Conservation (phyloP, 441 rosid genomes). For the Arabidopsis hybrid region DNA sequence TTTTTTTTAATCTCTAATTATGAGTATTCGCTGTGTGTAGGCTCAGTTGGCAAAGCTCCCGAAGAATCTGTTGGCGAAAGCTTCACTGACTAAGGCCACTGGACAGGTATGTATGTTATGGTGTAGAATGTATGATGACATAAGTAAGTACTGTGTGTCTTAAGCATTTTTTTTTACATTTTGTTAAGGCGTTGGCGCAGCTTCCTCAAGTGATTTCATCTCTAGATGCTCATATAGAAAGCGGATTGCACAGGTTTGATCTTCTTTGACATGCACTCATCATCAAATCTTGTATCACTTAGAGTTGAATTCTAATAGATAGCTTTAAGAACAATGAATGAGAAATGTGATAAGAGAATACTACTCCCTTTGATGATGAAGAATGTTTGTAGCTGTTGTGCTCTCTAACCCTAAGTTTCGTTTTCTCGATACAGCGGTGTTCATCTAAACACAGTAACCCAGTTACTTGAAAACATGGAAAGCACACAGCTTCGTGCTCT, state of each 20-base stretch:
- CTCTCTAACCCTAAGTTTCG: slow-evolving; percentile 6
- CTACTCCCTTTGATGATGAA: not conserved
- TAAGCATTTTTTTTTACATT: not conserved
- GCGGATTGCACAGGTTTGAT: slow-evolving; percentile 41
- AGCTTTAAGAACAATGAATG: too few species aligned
- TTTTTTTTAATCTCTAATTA: not conserved
- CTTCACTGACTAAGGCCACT: slow-evolving; percentile 46
- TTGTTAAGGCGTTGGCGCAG: slow-evolving; percentile 34
- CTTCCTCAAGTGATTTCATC: slow-evolving; percentile 48
- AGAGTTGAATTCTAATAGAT: not conserved
- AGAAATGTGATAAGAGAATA: too few species aligned
- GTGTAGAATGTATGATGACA: slow-evolving; percentile 8
- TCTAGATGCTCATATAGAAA: slow-evolving; percentile 47
- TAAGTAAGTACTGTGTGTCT: not conserved
- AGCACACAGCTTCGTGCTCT: slow-evolving; percentile 47
- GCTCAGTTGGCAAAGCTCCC: slow-evolving; percentile 44
- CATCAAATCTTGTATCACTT: not conserved
- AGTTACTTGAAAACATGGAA: slow-evolving; percentile 48
- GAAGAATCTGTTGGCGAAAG: slow-evolving; percentile 43
- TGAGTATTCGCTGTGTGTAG: slow-evolving; percentile 10
- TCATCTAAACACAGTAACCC: slow-evolving; percentile 45
- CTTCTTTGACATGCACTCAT: not conserved
- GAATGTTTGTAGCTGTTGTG: slow-evolving; percentile 9
- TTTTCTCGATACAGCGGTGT: slow-evolving; percentile 24
- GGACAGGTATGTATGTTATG: slow-evolving; percentile 44